phyloP scores from a whole-genome alignment of 2,329 filamentous ascomycete genomes.

The Calonectria crousiana region DNA sequence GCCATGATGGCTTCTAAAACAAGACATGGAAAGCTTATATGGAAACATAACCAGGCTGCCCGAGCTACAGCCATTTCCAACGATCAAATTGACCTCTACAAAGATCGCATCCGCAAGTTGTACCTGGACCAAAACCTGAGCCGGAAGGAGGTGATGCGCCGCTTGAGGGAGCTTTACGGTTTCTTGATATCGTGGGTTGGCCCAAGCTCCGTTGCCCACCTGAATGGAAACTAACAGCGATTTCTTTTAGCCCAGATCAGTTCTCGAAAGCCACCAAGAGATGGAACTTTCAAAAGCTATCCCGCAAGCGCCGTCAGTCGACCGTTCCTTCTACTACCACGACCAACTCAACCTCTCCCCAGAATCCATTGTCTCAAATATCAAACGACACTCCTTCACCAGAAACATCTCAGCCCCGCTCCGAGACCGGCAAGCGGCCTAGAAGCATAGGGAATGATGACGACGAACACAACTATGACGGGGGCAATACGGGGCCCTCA shows the following conservation, averaged over 20 bases:
- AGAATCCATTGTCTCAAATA: not conserved
- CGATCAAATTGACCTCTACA: constrained; percentile 4
- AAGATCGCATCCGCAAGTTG: constrained; percentile 4
- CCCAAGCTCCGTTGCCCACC: no score
- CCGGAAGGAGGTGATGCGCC: not conserved
- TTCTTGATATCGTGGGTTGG: not conserved
- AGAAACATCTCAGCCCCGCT: no score
- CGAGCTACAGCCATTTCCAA: constrained; percentile 2
- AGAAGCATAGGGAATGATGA: not conserved
- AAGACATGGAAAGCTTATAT: not conserved
- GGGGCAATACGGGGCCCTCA: not conserved
- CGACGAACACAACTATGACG: no score
- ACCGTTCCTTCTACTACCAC: no score
- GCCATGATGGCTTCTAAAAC: not conserved
- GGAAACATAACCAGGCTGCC: not conserved
- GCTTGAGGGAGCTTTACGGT: not conserved
- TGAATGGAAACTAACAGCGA: not conserved
- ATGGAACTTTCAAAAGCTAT: constrained; percentile 10
- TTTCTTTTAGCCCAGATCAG: not conserved
- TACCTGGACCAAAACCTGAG: constrained; percentile 7
- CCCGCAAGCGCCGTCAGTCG: not conserved
- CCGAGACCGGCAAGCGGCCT: not conserved
- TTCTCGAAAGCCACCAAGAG: constrained; percentile 9
- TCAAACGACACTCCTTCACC: not conserved
- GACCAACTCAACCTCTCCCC: not conserved